These are phyloP conservation scores for Candida pseudocylindracea DNA, from an alignment of 1,139 yeast genomes.

Conservation along the genomic window DNA sequence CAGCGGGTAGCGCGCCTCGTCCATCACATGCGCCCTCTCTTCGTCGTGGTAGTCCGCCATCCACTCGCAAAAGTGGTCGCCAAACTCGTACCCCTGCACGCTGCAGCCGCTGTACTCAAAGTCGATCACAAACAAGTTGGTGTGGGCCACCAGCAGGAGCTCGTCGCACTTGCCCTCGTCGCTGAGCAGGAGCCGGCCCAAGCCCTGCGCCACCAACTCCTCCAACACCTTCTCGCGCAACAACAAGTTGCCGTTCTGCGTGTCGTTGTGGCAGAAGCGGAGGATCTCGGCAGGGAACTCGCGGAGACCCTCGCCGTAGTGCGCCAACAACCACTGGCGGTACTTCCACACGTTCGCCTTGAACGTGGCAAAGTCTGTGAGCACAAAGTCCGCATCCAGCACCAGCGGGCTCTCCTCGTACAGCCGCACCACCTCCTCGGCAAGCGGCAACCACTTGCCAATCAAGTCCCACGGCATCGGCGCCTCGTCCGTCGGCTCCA, in stretches of 20 bases:
- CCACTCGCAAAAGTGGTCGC: conserved; percentile 88
- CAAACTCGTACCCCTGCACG: conserved; percentile 72
- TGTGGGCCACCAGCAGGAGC: not conserved
- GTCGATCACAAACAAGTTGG: conserved; percentile 72
- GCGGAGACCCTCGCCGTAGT: conserved; percentile 23
- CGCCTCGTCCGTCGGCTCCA: conserved; percentile 21
- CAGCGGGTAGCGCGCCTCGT: conserved; percentile 27
- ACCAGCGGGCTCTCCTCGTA: conserved; percentile 9
- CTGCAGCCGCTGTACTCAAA: conserved; percentile 95
- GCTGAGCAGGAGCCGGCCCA: no score
- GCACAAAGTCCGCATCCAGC: no score
- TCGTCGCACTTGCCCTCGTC: conserved; percentile 24
- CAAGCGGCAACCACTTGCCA: conserved; percentile 44
- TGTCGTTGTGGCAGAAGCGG: conserved; percentile 83
- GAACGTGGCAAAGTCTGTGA: conserved; percentile 18
- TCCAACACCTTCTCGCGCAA: conserved; percentile 17
- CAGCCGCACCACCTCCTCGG: conserved; percentile 19
- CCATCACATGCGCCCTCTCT: no score
- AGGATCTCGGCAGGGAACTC: conserved; percentile 13
- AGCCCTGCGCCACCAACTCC: no score
- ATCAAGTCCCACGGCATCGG: conserved; percentile 56
- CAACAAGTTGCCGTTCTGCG: conserved; percentile 83
- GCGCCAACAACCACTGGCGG: conserved; percentile 35
- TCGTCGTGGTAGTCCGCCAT: conserved; percentile 64
- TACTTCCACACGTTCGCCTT: conserved; percentile 24